Evolutionary conservation across 352 stramenopile genomes (phyloP).

Genomic region (Pythium aristosporum): DNA sequence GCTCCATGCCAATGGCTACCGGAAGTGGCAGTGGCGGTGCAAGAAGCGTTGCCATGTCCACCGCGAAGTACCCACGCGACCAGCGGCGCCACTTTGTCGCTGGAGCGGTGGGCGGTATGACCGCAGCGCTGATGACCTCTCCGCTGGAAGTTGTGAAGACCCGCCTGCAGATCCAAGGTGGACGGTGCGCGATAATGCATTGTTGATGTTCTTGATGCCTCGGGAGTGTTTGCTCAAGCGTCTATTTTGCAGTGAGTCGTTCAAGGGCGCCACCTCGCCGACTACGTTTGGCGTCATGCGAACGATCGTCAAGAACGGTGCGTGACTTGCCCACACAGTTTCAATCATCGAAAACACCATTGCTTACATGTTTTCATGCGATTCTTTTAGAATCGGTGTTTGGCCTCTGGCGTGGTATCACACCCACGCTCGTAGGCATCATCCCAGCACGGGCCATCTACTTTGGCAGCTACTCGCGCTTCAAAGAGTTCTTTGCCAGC

Average conservation of each 20-base stretch:
- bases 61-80: conserved; percentile 23
- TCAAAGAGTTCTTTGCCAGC: conserved; percentile 69
- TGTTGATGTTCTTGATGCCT: not conserved
- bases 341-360: not conserved
- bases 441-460: conserved; percentile 83
- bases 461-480: conserved; percentile 81
- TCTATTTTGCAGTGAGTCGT: conserved; percentile 15
- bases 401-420: conserved; percentile 84
- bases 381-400: conserved; percentile 65
- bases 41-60: conserved; percentile 20
- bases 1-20: not conserved
- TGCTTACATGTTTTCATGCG: not conserved
- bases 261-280: conserved; percentile 43
- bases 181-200: conserved; percentile 37
- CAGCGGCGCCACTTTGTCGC: conserved; percentile 66
- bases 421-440: conserved; percentile 75
- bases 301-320: conserved; percentile 68
- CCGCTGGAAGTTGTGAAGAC: conserved; percentile 87
- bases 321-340: conserved; percentile 15
- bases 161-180: conserved; percentile 71
- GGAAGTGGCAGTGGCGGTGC: conserved; percentile 1
- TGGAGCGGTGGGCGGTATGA: conserved; percentile 80
- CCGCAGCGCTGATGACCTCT: conserved; percentile 78
- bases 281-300: conserved; percentile 83
- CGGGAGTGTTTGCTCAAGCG: not conserved